Conservation (phyloP, 148 eudicot genomes). For the Nepenthes gracilis region DNA sequence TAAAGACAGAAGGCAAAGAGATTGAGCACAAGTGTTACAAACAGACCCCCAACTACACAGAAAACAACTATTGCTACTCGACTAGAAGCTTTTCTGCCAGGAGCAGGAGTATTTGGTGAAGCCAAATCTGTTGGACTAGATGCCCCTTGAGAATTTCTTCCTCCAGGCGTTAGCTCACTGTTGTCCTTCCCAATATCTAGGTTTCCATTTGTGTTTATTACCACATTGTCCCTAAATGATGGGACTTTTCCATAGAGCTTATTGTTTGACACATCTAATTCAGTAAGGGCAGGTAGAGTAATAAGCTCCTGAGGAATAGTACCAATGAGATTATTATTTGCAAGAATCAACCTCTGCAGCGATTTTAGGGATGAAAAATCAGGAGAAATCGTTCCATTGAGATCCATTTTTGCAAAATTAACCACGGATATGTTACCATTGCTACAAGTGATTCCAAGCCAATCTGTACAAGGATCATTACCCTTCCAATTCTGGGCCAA, state of each 20-base stretch:
- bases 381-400: constrained; percentile 70
- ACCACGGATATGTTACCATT: constrained; percentile 57
- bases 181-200: constrained; percentile 66
- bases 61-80: constrained; percentile 36
- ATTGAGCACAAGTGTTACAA: constrained; percentile 37
- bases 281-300: constrained; percentile 43
- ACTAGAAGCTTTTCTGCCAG: constrained; percentile 36
- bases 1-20: constrained; percentile 46
- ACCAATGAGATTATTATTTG: constrained; percentile 72
- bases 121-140: constrained; percentile 17
- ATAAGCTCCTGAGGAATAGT: constrained; percentile 70
- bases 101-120: constrained; percentile 11
- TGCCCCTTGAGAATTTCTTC: constrained; percentile 10
- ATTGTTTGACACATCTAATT: constrained; percentile 62
- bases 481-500: constrained; percentile 87
- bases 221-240: constrained; percentile 41
- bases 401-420: constrained; percentile 71
- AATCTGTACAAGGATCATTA: constrained; percentile 64
- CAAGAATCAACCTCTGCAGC: constrained; percentile 67
- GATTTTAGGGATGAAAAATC: constrained; percentile 55
- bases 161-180: constrained; percentile 9
- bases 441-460: constrained; percentile 85
- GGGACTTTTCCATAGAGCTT: constrained; percentile 70
- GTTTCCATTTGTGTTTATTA: constrained; percentile 41
- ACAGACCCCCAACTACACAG: constrained; percentile 40